phyloP scores from a whole-genome alignment of 192 early-diverging fungal species.

The Coemansia sp. region DNA sequence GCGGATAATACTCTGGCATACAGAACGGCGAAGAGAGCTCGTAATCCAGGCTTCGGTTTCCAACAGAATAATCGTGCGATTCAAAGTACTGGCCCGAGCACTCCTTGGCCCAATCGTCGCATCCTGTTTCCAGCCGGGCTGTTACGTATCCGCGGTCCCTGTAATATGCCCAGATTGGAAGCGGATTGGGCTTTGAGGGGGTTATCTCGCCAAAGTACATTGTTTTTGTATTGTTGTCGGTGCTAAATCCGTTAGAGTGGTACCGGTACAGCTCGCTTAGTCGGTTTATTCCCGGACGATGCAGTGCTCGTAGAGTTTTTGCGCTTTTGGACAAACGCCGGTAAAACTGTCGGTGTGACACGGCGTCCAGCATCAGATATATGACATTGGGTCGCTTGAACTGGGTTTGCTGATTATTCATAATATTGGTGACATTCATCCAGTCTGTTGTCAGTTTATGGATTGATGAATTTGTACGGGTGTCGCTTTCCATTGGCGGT shows the following conservation, averaged over 20 bases:
- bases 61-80: conserved; percentile 29
- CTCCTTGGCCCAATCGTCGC: conserved; percentile 58
- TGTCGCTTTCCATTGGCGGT: conserved; percentile 32
- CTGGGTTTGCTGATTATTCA: background rate
- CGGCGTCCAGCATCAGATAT: conserved; percentile 57
- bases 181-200: conserved; percentile 26
- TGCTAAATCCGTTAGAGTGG: conserved; percentile 57
- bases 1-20: conserved; percentile 55
- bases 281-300: conserved; percentile 29
- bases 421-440: background rate
- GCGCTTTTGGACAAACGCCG: conserved; percentile 57
- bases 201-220: conserved; percentile 50
- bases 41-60: conserved; percentile 54
- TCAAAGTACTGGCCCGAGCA: conserved; percentile 33
- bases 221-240: conserved; percentile 54
- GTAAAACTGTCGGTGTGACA: conserved; percentile 57
- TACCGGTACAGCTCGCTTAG: conserved; percentile 59
- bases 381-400: conserved; percentile 53
- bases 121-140: conserved; percentile 53
- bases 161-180: conserved; percentile 62
- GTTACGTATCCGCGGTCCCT: conserved; percentile 59
- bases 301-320: conserved; percentile 21
- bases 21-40: conserved; percentile 61
- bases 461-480: conserved; percentile 1
- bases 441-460: background rate